Evolutionary conservation across 31 red algal species (phyloP).

Genomic region (Odonthalia washingtoniensis): DNA sequence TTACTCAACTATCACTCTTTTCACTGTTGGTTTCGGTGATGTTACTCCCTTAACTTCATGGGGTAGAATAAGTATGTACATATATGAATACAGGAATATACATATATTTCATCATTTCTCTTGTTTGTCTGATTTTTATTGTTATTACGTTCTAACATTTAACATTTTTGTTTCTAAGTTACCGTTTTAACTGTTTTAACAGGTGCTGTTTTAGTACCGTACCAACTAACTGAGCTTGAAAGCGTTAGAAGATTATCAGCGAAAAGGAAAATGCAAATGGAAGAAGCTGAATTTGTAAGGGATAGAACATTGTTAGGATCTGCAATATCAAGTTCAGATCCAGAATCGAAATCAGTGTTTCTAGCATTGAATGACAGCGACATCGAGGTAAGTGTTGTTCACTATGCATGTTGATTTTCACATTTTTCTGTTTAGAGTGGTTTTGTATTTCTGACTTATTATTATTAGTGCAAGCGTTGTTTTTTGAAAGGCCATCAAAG

Average conservation of each 20-base stretch:
- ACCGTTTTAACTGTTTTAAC: constrained; percentile 69
- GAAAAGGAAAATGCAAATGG: constrained; percentile 13
- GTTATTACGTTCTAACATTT: neutral
- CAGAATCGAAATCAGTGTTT: neutral
- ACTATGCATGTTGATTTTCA: too few relatives aligned
- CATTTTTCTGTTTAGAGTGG: too few relatives aligned
- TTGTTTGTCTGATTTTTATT: too few relatives aligned
- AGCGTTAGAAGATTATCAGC: constrained; percentile 46
- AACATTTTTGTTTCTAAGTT: constrained; percentile 31
- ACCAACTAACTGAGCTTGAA: constrained; percentile 67
- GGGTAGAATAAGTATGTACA: constrained; percentile 57
- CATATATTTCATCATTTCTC: too few relatives aligned
- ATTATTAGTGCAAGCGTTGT: constrained; percentile 62
- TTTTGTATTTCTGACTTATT: too few relatives aligned
- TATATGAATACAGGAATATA: too few relatives aligned
- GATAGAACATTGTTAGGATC: neutral
- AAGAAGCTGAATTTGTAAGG: neutral
- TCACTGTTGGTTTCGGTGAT: constrained; percentile 84
- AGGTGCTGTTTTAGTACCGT: constrained; percentile 75
- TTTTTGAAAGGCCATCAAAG: constrained; percentile 71
- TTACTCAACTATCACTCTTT: constrained; percentile 71
- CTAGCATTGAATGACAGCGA: constrained; percentile 29
- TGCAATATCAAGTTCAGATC: too few relatives aligned
- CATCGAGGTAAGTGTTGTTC: constrained; percentile 48
- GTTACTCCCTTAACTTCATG: constrained; percentile 59